These are phyloP conservation scores for Aureoboletus auriporus DNA, from an alignment of 768 basidiomycete genomes.

Conservation along the genomic window DNA sequence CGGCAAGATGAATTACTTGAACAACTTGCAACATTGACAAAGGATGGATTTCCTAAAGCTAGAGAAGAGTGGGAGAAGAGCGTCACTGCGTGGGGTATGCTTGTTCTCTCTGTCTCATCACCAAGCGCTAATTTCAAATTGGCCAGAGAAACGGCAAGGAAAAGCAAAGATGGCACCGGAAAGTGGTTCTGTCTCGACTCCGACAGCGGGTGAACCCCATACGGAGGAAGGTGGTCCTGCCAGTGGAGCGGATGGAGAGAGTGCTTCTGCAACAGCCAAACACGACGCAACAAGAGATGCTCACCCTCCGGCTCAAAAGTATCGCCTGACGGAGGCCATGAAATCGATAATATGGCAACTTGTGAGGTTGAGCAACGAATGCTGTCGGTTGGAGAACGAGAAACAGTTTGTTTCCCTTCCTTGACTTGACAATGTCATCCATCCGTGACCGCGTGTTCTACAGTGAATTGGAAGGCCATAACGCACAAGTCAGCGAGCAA, in stretches of 20 bases:
- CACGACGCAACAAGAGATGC: slow-evolving; percentile 34
- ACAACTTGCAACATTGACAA: slow-evolving; percentile 57
- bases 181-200: slow-evolving; percentile 30
- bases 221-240: slow-evolving; percentile 30
- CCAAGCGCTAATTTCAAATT: neutral
- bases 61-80: slow-evolving; percentile 75
- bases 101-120: neutral
- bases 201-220: slow-evolving; percentile 19
- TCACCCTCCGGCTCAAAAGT: slow-evolving; percentile 74
- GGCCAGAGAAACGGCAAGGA: slow-evolving; percentile 53
- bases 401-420: slow-evolving; percentile 42
- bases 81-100: slow-evolving; percentile 64
- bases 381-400: slow-evolving; percentile 64
- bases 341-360: slow-evolving; percentile 77
- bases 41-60: slow-evolving; percentile 63
- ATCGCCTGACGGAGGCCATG: slow-evolving; percentile 76
- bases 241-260: slow-evolving; percentile 26
- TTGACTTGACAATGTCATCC: neutral
- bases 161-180: slow-evolving; percentile 39
- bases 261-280: slow-evolving; percentile 15
- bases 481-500: slow-evolving; percentile 75
- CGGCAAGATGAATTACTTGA: slow-evolving; percentile 66
- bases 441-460: slow-evolving; percentile 11
- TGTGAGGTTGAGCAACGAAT: slow-evolving; percentile 78
- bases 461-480: slow-evolving; percentile 59